Base-by-base conservation (phyloP, 2,329 filamentous ascomycete species). In the Alternaria brassicicola region DNA sequence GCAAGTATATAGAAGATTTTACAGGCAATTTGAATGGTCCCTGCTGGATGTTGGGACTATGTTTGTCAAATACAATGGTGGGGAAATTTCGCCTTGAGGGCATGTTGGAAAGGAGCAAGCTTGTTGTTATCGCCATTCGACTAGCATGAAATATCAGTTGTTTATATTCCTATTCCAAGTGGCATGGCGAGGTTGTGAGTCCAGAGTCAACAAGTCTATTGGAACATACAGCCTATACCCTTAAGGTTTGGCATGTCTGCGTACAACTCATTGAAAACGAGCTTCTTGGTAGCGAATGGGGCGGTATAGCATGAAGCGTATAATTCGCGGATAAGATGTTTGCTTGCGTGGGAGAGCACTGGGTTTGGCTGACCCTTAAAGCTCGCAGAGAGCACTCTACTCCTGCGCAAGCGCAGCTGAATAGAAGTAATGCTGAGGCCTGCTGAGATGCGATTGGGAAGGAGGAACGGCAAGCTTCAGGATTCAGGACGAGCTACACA, bases 381-480 rank as follows among this genome's bases (percentile, higher is more conserved):
- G 28, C 33, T 51, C 13, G 43, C 19, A 25, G 28, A 10, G 19
- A 10, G 28, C 21, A 28, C 10, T 54, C 4, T 21, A n/a, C 6
- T 23, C 17, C 36, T 30, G 50, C 35, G 35, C 31, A 30, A 39
- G 28, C 28, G 31, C 25, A 43, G 30, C 31, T 26, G 25, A 41
- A 38, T 23, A 25, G 31, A 36, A 13, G 42, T 7, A 26, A 38
- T 39, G 23, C 28, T 36, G 23, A 31, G 38, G 23, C 19, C 48
- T 13, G 31, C 10, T 17, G 28, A 26, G 13, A 48, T 57, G 50
- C 55, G 55, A 57, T 57, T 57, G 49, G 49, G 55, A 21, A n/a
- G 13, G 15, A 2, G 10, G 39, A 43, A 19, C 25, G 13, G 39
- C 23, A 6, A 28, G 15, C 15, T 23, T 26, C 23, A 25, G 25